phyloP scores from a whole-genome alignment of 345 rosid genomes.

The Clausena lansium region DNA sequence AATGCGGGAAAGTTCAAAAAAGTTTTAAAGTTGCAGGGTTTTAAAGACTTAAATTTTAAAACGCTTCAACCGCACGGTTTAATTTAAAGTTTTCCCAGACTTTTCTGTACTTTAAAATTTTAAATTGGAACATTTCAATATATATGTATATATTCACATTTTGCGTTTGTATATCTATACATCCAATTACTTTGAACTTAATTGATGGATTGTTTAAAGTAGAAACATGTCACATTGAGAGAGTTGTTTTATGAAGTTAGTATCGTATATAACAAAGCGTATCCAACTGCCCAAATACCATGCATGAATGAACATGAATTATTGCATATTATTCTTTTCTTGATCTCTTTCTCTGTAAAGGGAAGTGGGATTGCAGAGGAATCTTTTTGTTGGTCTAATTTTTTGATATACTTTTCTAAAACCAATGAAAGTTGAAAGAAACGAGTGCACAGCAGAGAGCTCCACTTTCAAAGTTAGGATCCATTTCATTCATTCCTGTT shows the following conservation, averaged over 20 bases:
- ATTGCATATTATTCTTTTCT: not conserved
- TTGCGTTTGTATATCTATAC: not conserved
- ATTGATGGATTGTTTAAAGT: not conserved
- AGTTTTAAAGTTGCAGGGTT: too few relatives aligned
- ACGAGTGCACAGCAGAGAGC: conserved; percentile 9
- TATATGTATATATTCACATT: not conserved
- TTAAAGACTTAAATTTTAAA: too few relatives aligned
- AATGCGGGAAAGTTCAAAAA: too few relatives aligned
- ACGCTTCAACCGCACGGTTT: too few relatives aligned
- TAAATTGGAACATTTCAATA: too few relatives aligned
- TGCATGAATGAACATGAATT: not conserved
- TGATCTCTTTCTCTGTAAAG: not conserved
- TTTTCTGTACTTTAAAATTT: too few relatives aligned
- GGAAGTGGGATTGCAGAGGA: conserved; percentile 24
- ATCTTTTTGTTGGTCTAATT: conserved; percentile 9
- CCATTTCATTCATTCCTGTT: not conserved
- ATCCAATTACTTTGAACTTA: not conserved
- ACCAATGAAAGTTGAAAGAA: conserved; percentile 8
- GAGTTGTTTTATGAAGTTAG: not conserved
- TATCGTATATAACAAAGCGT: not conserved
- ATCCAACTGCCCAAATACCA: not conserved
- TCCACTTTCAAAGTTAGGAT: conserved; percentile 17
- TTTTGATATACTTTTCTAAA: not conserved
- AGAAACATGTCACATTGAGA: not conserved
- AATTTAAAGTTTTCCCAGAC: too few relatives aligned